These are phyloP conservation scores for Kwoniella dendrophila DNA, from an alignment of 768 basidiomycete genomes.

Conservation along the genomic window DNA sequence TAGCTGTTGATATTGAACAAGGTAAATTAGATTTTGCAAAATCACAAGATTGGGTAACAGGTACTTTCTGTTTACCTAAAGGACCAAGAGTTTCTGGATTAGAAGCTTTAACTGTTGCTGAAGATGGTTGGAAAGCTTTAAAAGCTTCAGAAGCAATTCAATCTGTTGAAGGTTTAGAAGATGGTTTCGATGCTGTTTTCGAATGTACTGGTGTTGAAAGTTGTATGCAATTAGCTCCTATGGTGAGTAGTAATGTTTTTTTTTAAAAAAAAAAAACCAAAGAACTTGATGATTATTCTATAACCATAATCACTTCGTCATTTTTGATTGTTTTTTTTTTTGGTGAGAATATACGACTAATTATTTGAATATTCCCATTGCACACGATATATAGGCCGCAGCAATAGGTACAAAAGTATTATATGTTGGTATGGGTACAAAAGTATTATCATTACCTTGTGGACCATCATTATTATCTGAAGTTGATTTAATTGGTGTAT, in stretches of 20 bases:
- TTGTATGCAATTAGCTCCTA: slow-evolving; percentile 86
- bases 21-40: slow-evolving; percentile 77
- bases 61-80: slow-evolving; percentile 68
- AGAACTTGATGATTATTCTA: neutral
- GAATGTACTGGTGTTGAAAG: slow-evolving; percentile 94
- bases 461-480: slow-evolving; percentile 80
- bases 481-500: slow-evolving; percentile 88
- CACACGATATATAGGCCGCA: slow-evolving; percentile 72
- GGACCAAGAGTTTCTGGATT: slow-evolving; percentile 51
- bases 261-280: no score
- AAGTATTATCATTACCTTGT: slow-evolving; percentile 78
- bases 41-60: slow-evolving; percentile 72
- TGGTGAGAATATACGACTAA: slow-evolving; percentile 21
- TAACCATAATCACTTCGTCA: slow-evolving; percentile 13
- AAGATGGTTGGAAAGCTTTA: slow-evolving; percentile 50
- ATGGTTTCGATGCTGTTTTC: slow-evolving; percentile 89
- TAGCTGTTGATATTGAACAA: slow-evolving; percentile 84
- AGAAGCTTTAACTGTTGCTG: slow-evolving; percentile 48
- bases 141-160: slow-evolving; percentile 63
- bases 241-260: slow-evolving; percentile 63
- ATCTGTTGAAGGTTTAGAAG: slow-evolving; percentile 59
- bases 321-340: slow-evolving; percentile 7
- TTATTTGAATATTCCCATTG: no score
- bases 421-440: slow-evolving; percentile 94
- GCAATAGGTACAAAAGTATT: slow-evolving; percentile 83